phyloP scores from a whole-genome alignment of 2,329 filamentous ascomycete genomes.

The Nothopassalora personata region DNA sequence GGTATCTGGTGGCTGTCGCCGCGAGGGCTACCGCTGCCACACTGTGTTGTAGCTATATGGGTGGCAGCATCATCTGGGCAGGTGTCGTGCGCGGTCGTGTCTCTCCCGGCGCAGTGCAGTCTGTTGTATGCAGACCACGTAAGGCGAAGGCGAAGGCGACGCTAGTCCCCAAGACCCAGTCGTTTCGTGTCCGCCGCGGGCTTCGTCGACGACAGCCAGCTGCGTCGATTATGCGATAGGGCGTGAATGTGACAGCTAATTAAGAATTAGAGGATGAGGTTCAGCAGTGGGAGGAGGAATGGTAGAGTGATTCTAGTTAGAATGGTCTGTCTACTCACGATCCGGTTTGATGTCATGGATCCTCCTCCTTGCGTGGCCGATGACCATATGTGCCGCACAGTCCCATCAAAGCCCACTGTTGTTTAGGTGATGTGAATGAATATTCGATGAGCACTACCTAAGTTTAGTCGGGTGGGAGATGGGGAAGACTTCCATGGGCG shows the following conservation, averaged over 20 bases:
- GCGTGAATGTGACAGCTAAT: background rate
- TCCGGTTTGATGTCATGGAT: background rate
- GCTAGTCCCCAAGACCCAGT: background rate
- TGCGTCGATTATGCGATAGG: background rate
- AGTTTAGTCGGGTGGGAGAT: no score
- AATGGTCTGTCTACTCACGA: background rate
- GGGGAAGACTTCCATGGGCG: no score
- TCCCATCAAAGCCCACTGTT: no score
- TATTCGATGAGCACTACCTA: no score
- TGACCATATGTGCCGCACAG: no score
- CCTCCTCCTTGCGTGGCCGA: background rate
- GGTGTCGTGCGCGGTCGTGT: background rate
- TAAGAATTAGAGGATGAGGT: background rate
- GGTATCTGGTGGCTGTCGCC: slow-evolving; percentile 2
- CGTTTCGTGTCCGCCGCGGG: background rate
- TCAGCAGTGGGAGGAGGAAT: background rate
- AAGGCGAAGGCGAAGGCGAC: background rate
- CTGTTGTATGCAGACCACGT: background rate
- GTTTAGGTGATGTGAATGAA: no score
- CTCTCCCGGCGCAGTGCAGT: background rate
- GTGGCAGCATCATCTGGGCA: background rate
- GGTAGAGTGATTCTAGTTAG: background rate
- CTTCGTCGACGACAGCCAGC: background rate
- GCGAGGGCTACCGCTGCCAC: background rate
- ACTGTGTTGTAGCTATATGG: background rate